These are phyloP conservation scores for Brassica balearica DNA, from an alignment of 441 rosid species.

Conservation along the genomic window DNA sequence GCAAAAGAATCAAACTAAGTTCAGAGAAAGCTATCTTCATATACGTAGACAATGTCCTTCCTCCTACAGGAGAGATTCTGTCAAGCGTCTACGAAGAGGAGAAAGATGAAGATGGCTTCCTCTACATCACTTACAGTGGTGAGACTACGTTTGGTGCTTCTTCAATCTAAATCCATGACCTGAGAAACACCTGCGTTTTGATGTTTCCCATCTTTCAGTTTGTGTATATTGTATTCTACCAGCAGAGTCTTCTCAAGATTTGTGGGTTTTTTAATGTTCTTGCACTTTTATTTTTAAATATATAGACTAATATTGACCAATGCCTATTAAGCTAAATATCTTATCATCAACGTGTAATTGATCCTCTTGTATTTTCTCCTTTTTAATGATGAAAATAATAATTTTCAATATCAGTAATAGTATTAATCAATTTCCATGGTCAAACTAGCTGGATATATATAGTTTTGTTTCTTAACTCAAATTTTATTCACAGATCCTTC, in stretches of 20 bases:
- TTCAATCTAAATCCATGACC: conserved; percentile 10
- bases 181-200: background rate
- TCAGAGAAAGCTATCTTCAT: conserved; percentile 90
- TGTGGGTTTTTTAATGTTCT: conserved; percentile 17
- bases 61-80: conserved; percentile 74
- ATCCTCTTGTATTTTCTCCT: too few species aligned
- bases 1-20: conserved; percentile 82
- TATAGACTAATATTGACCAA: conserved; percentile 15
- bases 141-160: conserved; percentile 81
- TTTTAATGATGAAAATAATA: too few species aligned
- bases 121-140: conserved; percentile 86
- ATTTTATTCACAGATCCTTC: conserved; percentile 20
- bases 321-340: too few species aligned
- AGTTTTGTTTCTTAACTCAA: conserved; percentile 29
- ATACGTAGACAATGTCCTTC: conserved; percentile 84
- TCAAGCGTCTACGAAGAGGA: conserved; percentile 70
- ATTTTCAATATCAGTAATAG: too few species aligned
- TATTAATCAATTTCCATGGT: too few species aligned
- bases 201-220: conserved; percentile 17
- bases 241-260: background rate
- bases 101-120: conserved; percentile 89
- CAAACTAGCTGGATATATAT: conserved; percentile 24
- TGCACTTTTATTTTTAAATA: conserved; percentile 18
- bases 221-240: conserved; percentile 4
- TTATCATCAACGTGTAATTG: too few species aligned